Conservation (phyloP, 2,329 filamentous ascomycete genomes). For the Pestalotiopsis sp. region DNA sequence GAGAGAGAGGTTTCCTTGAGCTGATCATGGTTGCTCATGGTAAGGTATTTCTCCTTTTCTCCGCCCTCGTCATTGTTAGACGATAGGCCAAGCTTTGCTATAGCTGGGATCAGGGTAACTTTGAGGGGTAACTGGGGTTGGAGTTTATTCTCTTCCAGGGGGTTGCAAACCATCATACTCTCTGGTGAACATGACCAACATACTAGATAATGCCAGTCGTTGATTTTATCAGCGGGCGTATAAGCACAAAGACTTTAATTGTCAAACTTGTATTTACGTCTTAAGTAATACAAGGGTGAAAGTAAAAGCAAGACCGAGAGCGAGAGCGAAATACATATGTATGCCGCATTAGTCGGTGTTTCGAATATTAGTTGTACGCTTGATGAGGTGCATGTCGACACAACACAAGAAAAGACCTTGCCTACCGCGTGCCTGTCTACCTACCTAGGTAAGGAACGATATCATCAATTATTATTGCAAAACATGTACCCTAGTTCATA, state of each 20-base stretch:
- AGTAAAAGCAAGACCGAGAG: not conserved
- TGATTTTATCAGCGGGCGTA: not conserved
- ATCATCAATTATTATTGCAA: not conserved
- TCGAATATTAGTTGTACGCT: not conserved
- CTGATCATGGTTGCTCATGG: not conserved
- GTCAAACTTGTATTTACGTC: too few relatives aligned
- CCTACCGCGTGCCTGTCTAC: not conserved
- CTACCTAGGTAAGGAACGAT: not conserved
- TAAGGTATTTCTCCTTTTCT: not conserved
- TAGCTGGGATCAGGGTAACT: not conserved
- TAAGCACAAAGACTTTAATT: not conserved
- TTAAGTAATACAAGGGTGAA: too few relatives aligned
- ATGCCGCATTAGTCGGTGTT: not conserved
- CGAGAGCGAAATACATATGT: not conserved
- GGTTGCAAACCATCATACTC: not conserved
- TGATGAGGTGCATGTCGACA: not conserved
- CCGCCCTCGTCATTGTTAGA: not conserved
- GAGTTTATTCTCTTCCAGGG: not conserved
- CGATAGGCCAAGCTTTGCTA: not conserved
- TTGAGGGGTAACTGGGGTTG: not conserved
- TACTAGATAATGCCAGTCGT: not conserved
- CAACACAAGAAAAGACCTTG: not conserved
- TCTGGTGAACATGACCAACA: not conserved
- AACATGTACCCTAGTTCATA: not conserved
- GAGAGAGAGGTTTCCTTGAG: not conserved